Percentiles rank a stretch among this genome's conserved stretches.
Evolutionary conservation across 371 early-diverging fungal genomes (phyloP).

Genomic region (Blakeslea trispora): DNA sequence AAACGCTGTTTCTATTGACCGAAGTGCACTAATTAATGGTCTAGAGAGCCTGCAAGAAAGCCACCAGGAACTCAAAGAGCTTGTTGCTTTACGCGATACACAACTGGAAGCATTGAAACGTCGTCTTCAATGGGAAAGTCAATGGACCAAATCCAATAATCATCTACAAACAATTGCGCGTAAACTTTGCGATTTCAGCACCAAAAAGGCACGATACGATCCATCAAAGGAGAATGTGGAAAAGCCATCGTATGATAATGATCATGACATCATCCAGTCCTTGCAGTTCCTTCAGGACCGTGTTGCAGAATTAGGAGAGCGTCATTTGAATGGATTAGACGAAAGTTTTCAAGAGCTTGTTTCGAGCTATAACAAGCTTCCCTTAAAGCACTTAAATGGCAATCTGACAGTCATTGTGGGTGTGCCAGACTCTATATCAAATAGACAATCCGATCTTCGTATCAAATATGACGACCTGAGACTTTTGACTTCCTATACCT

Average conservation of each 20-base stretch:
- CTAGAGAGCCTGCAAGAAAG: slow-evolving; percentile 31
- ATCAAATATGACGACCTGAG: slow-evolving; percentile 32
- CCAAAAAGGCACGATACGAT: slow-evolving; percentile 45
- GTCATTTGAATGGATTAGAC: slow-evolving; percentile 14
- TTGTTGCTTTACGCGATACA: slow-evolving; percentile 24
- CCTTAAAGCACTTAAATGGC: background rate
- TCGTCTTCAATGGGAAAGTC: slow-evolving; percentile 41
- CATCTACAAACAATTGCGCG: slow-evolving; percentile 39
- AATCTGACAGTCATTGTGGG: background rate
- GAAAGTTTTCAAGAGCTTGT: slow-evolving; percentile 15
- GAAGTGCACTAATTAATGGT: slow-evolving; percentile 28
- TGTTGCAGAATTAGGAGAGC: slow-evolving; percentile 32
- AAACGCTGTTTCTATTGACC: slow-evolving; percentile 42
- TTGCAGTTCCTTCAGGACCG: slow-evolving; percentile 40
- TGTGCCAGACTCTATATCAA: slow-evolving; percentile 23
- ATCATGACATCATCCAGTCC: slow-evolving; percentile 38
- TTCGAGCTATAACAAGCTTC: slow-evolving; percentile 8
- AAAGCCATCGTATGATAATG: slow-evolving; percentile 37
- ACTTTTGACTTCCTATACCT: slow-evolving; percentile 28
- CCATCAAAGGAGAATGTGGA: slow-evolving; percentile 39
- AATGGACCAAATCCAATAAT: slow-evolving; percentile 40
- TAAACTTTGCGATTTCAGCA: slow-evolving; percentile 46
- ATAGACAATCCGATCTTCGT: slow-evolving; percentile 33
- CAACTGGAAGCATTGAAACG: slow-evolving; percentile 37
- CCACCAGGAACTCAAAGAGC: slow-evolving; percentile 25